Base-by-base conservation (phyloP, 352 stramenopile species). In the Globisporangium emineosum region DNA sequence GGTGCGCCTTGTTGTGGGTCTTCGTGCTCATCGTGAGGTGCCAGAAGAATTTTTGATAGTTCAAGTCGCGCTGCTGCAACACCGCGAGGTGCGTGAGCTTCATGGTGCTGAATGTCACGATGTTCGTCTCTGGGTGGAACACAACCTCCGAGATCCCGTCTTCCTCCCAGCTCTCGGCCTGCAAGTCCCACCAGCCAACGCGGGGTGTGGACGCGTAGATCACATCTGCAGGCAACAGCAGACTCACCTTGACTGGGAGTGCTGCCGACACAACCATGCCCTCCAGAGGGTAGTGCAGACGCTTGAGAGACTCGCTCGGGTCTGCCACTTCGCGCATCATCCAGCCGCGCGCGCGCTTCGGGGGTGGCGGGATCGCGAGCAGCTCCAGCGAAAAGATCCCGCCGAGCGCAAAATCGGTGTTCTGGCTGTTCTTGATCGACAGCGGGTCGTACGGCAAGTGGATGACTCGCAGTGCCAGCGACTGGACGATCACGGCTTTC, bases 401-500 rank as follows among this genome's bases (percentile, higher is more conserved):
- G 27, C 85, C 81, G 5, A 92, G 57, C 3, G 81, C 78, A n/a
- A 81, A 63, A 61, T 89, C 77, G 7, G 78, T 42, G 47, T 68
- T 72, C 30, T 69, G 65, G 19, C 58, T 27, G 33, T 72, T 67
- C 13, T 66, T 37, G 13, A 35, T 29, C 35, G 75, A 84, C 12
- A 81, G 60, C 35, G 68, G 57, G 51, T 92, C 83, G 62, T 89
- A 92, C 10, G 83, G 81, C 59, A 89, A 72, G 50, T 82, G 82
- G 0, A 76, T 79, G 3, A 84, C 75, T 7, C 82, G 85, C 15
- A 92, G 61, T 19, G 83, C 85, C 3, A 94, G 65, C n/a, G 83
- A 89, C 68, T 94, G 85, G 40, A 89, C 69, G 52, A 92, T 81
- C 10, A 92, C 72, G 53, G 85, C 79, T 66, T 94, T 94, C 0